Evolutionary conservation across 768 basidiomycete species (phyloP).

Genomic region (Aureoboletus auriporus): DNA sequence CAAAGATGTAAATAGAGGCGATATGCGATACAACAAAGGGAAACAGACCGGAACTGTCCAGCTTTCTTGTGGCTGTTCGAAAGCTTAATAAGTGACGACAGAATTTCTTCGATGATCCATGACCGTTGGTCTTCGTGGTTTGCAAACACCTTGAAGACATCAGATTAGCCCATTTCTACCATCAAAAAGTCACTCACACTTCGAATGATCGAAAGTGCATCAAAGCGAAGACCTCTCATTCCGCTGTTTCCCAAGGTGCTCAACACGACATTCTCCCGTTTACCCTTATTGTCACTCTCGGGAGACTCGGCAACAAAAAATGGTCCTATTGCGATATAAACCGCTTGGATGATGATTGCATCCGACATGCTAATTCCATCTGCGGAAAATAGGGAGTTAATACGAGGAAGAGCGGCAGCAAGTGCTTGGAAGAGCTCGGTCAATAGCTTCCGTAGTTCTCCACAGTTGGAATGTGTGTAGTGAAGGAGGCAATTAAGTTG

Average conservation of each 20-base stretch:
- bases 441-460: slow-evolving; percentile 44
- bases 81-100: slow-evolving; percentile 84
- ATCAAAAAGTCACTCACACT: slow-evolving; percentile 51
- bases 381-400: slow-evolving; percentile 70
- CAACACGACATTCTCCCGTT: slow-evolving; percentile 54
- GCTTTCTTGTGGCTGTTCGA: slow-evolving; percentile 88
- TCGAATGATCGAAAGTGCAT: slow-evolving; percentile 79
- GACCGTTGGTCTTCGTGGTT: slow-evolving; percentile 86
- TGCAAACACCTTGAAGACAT: slow-evolving; percentile 70
- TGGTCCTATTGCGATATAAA: slow-evolving; percentile 91
- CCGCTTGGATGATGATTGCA: slow-evolving; percentile 83
- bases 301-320: slow-evolving; percentile 83
- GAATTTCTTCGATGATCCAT: slow-evolving; percentile 98
- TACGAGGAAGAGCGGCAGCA: slow-evolving; percentile 65
- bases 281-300: slow-evolving; percentile 52
- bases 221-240: slow-evolving; percentile 76
- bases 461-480: slow-evolving; percentile 32
- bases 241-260: slow-evolving; percentile 72
- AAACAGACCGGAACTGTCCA: slow-evolving; percentile 77
- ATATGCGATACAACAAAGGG: background rate
- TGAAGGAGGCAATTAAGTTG: slow-evolving; percentile 52
- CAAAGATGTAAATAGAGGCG: background rate
- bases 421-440: slow-evolving; percentile 72
- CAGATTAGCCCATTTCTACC: background rate
- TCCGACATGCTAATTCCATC: slow-evolving; percentile 77